Conservation (phyloP, 495 filamentous ascomycete genomes). For the Penicillium fimorum region DNA sequence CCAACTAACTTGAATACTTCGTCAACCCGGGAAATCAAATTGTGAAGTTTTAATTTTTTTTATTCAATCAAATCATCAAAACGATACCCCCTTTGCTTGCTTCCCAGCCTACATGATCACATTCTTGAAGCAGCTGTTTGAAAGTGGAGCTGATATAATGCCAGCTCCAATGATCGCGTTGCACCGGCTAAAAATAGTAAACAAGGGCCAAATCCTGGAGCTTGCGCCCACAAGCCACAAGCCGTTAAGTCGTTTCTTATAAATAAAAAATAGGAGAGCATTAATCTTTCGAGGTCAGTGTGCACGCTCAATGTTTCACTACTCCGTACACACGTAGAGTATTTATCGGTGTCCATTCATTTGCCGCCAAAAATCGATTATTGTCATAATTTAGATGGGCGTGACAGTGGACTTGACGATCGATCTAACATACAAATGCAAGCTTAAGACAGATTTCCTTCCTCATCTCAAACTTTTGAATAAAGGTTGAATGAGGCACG, state of each 20-base stretch:
- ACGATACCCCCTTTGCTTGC: constrained; percentile 1
- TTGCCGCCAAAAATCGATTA: neutral
- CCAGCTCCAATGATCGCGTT: constrained; percentile 2
- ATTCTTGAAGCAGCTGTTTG: constrained; percentile 5
- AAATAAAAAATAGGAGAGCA: neutral
- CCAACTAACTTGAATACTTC: neutral
- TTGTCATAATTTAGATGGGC: neutral
- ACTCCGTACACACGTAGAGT: neutral
- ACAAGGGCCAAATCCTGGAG: constrained; percentile 4
- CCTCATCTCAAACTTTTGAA: neutral
- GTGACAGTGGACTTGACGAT: neutral
- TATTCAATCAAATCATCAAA: neutral
- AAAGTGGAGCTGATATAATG: constrained; percentile 5
- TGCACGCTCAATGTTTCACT: neutral
- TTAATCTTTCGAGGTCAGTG: neutral
- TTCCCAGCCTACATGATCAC: constrained; percentile 4
- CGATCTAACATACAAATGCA: neutral
- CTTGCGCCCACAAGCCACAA: neutral
- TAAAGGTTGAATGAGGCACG: neutral
- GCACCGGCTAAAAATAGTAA: constrained; percentile 12
- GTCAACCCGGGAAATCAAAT: neutral
- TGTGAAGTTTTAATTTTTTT: neutral
- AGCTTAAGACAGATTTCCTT: neutral
- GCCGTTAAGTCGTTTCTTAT: neutral
- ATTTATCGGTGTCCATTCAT: neutral